Evolutionary conservation across 1,139 yeast species (phyloP), one percentile per base, ranked within the genome.

Genomic region (Meyerozyma carpophila): DNA sequence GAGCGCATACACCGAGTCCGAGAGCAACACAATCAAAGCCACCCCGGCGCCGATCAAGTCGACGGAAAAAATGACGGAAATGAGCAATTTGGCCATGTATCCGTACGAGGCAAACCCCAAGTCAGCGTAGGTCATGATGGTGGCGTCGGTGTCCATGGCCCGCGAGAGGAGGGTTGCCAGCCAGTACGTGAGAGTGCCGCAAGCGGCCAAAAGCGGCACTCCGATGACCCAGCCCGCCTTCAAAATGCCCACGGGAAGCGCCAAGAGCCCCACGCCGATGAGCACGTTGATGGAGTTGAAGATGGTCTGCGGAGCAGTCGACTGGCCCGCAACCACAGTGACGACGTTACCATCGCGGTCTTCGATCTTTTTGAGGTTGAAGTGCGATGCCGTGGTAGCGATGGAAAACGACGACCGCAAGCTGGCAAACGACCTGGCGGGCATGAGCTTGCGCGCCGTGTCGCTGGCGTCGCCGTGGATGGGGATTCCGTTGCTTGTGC

Each of bases 81-180:
- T 73, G 27, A 70, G 46, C 37, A 72, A 56, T 50, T 72, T 73
- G 6, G 77, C 77, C 11, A 55, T 51, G 55, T 75, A 60, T 1
- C 86, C 87, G 59, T 82, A 85, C 1, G 93, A 83, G 5, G 87
- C 90, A 54, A 77, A 82, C 7, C 91, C 94, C 52, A 87, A 70
- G 61, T 90, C 97, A 5, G 95, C 95, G 61, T 90, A 91, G 0
- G 96, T 87, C 76, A 83, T 83, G 50, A 91, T 70, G 0, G 91
- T 81, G 8, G 75, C 77, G 59, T 88, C 91, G 1, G 85, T 81
- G 52, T 84, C 90, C 77, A 88, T 69, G 1, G 74, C 55, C 39
- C 55, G 60, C 1, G 76, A 70, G 40, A 73, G 58, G 32, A 73
- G 60, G 1, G 63, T 52, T 2, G 78, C 79, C 3, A 73, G 66